Percentiles rank a stretch among this genome's conserved stretches.
These are phyloP conservation scores for Eremochloa ophiuroides DNA, from an alignment of 176 grass and related monocot species.

Conservation along the genomic window DNA sequence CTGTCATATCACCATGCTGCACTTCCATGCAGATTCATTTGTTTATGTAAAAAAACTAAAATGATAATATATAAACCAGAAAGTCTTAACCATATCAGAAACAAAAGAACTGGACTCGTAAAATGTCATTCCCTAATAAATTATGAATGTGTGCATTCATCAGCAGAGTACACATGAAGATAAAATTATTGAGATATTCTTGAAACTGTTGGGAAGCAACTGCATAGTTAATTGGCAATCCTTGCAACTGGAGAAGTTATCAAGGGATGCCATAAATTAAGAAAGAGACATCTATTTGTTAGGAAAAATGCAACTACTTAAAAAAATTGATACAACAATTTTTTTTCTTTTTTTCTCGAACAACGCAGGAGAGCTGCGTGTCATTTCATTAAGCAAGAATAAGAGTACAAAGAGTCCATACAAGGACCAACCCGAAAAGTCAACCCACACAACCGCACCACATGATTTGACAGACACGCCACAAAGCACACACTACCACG, in stretches of 20 bases:
- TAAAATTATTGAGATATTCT: neutral
- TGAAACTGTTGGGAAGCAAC: neutral
- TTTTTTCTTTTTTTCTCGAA: conserved; percentile 12
- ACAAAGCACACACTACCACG: too few species aligned
- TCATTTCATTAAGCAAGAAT: too few species aligned
- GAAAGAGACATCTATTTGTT: neutral
- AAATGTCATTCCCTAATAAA: neutral
- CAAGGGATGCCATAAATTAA: neutral
- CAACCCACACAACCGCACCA: too few species aligned
- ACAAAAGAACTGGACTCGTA: neutral
- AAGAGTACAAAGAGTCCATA: too few species aligned
- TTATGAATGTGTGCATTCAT: conserved; percentile 1
- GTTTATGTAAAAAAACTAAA: conserved; percentile 3
- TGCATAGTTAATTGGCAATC: conserved; percentile 5
- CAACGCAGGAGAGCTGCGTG: too few species aligned
- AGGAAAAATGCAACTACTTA: conserved; percentile 8
- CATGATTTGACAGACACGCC: too few species aligned
- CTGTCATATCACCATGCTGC: conserved; percentile 93
- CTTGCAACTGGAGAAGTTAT: neutral
- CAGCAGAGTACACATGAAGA: neutral
- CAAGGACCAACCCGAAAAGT: too few species aligned
- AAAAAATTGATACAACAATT: neutral
- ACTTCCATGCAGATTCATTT: conserved; percentile 23
- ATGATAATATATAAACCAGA: conserved; percentile 2
- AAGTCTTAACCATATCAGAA: neutral